Conservation (phyloP, 495 filamentous ascomycete genomes). For the Aspergillus cavernicola region DNA sequence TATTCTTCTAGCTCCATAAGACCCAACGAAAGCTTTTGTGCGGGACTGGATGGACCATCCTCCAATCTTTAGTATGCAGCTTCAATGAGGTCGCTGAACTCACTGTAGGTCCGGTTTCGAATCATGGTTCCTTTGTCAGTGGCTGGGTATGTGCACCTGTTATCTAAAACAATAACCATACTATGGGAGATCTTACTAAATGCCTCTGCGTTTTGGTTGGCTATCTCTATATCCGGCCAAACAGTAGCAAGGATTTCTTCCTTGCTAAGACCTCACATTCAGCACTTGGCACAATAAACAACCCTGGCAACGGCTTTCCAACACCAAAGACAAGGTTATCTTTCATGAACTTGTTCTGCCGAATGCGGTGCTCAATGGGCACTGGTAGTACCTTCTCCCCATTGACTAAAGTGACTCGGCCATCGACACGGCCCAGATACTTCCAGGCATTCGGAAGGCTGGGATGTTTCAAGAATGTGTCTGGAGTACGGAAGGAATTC, state of each 20-base stretch:
- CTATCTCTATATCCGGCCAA: conserved; percentile 38
- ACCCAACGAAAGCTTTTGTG: conserved; percentile 16
- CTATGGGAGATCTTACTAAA: conserved; percentile 46
- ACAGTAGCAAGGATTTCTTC: conserved; percentile 38
- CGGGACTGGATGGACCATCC: neutral
- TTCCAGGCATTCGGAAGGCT: conserved; percentile 49
- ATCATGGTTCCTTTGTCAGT: conserved; percentile 50
- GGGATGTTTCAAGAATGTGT: conserved; percentile 52
- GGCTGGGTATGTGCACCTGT: conserved; percentile 35
- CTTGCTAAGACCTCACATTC: conserved; percentile 21
- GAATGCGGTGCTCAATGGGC: conserved; percentile 48
- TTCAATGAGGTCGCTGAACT: conserved; percentile 41
- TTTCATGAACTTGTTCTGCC: conserved; percentile 18
- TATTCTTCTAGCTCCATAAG: conserved; percentile 21
- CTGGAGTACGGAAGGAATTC: conserved; percentile 32
- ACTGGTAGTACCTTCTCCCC: conserved; percentile 67
- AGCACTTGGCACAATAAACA: conserved; percentile 41
- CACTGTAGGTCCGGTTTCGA: conserved; percentile 38
- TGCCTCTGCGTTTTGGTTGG: conserved; percentile 33
- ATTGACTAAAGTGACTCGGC: conserved; percentile 58
- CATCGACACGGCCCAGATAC: conserved; percentile 56
- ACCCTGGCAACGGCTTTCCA: conserved; percentile 16
- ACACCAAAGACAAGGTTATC: conserved; percentile 26
- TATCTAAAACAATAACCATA: conserved; percentile 39
- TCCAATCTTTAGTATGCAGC: conserved; percentile 27